phyloP scores from a whole-genome alignment of 257 asterid species.

The Petunia axillaris region DNA sequence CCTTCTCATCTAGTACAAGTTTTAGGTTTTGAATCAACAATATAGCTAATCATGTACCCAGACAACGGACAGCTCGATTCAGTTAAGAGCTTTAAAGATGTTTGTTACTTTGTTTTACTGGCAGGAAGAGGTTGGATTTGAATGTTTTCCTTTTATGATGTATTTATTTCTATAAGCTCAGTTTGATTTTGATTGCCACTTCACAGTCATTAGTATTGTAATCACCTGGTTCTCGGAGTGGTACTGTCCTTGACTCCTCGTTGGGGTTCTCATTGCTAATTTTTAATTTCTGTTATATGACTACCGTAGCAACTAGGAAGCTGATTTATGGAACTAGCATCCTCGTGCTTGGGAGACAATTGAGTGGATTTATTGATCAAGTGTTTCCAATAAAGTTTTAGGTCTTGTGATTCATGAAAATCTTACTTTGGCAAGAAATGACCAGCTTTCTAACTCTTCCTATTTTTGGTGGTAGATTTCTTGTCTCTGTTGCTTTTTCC shows the following conservation, averaged over 20 bases:
- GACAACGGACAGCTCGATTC: background rate
- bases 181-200: background rate
- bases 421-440: conserved; percentile 9
- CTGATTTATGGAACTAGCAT: background rate
- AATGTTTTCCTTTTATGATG: background rate
- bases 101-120: background rate
- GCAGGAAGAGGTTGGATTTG: background rate
- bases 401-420: background rate
- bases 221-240: background rate
- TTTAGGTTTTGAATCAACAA: background rate
- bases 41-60: background rate
- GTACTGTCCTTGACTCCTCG: background rate
- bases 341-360: background rate
- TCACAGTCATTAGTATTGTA: background rate
- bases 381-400: background rate
- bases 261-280: too few relatives aligned
- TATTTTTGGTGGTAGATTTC: background rate
- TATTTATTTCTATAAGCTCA: background rate
- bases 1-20: background rate
- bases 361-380: background rate
- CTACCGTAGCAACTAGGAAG: background rate
- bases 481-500: background rate
- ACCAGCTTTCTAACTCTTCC: background rate
- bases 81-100: background rate
- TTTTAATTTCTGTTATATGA: too few relatives aligned